Evolutionary conservation across 2,329 filamentous ascomycete genomes (phyloP).

Genomic region (Aphanoascus verrucosus): DNA sequence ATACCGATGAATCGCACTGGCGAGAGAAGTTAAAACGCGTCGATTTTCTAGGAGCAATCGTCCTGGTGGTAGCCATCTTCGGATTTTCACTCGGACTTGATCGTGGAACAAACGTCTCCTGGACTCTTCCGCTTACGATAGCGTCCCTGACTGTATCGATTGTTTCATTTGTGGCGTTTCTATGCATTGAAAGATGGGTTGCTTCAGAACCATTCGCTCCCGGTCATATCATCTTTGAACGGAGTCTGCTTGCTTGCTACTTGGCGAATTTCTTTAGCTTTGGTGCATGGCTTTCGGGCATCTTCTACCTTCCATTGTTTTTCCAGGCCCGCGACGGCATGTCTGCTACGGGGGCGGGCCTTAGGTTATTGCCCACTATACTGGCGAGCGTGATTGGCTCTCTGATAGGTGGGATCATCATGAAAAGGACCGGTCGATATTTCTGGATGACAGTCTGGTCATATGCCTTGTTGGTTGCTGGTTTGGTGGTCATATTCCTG

Average conservation of each 20-base stretch:
- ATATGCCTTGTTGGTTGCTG: constrained; percentile 45
- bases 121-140: constrained; percentile 50
- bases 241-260: constrained; percentile 56
- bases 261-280: constrained; percentile 62
- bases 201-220: constrained; percentile 65
- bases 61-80: constrained; percentile 55
- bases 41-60: constrained; percentile 61
- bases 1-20: constrained; percentile 51
- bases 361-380: constrained; percentile 58
- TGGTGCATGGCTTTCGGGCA: constrained; percentile 46
- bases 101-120: constrained; percentile 60
- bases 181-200: constrained; percentile 56
- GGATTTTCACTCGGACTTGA: constrained; percentile 60
- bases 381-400: constrained; percentile 52
- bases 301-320: constrained; percentile 69
- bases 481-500: constrained; percentile 47
- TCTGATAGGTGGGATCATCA: constrained; percentile 53
- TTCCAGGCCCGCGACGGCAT: constrained; percentile 62
- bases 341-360: constrained; percentile 52
- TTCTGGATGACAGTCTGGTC: constrained; percentile 55
- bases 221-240: constrained; percentile 59
- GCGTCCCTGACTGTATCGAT: constrained; percentile 46
- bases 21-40: constrained; percentile 54
- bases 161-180: constrained; percentile 54
- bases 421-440: constrained; percentile 60